Conservation (phyloP, 176 grass and related monocot species). For the Rhipidocladum racemiflorum region DNA sequence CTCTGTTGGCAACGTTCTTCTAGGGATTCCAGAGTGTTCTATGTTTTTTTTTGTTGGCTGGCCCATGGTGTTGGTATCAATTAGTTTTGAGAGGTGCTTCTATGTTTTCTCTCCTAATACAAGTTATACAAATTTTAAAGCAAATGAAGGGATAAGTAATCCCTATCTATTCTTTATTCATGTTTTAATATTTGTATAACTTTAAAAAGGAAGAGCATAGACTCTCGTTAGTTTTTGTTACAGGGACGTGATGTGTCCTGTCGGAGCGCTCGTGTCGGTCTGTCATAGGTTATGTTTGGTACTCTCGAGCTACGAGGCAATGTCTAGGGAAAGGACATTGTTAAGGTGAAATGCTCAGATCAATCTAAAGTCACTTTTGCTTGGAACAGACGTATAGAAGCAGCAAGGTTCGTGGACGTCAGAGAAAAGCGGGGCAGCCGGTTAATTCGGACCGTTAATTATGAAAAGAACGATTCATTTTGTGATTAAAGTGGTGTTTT, state of each 20-base stretch:
- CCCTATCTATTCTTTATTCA: too few relatives aligned
- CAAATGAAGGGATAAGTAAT: too few relatives aligned
- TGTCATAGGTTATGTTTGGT: neutral
- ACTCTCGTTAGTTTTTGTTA: neutral
- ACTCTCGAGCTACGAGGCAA: neutral
- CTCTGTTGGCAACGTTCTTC: conserved; percentile 9
- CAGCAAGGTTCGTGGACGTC: neutral
- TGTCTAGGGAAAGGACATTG: neutral
- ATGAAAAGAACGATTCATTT: neutral
- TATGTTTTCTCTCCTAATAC: too few relatives aligned
- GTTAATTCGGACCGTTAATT: neutral
- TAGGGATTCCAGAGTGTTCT: conserved; percentile 18
- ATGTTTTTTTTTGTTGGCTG: conserved; percentile 33
- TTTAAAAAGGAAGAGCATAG: too few relatives aligned
- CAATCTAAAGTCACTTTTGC: neutral
- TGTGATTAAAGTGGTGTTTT: too few relatives aligned
- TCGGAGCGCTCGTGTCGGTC: neutral
- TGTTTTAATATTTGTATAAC: too few relatives aligned
- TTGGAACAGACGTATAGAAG: neutral
- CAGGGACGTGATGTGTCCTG: neutral
- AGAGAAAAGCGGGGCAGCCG: neutral
- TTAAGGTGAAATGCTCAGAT: neutral
- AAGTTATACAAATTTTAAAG: too few relatives aligned
- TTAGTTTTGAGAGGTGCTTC: too few relatives aligned
- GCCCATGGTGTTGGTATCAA: conserved; percentile 16